These are phyloP conservation scores for Venturiaceae sp. DNA, from an alignment of 2,329 filamentous ascomycete species.

Conservation along the genomic window DNA sequence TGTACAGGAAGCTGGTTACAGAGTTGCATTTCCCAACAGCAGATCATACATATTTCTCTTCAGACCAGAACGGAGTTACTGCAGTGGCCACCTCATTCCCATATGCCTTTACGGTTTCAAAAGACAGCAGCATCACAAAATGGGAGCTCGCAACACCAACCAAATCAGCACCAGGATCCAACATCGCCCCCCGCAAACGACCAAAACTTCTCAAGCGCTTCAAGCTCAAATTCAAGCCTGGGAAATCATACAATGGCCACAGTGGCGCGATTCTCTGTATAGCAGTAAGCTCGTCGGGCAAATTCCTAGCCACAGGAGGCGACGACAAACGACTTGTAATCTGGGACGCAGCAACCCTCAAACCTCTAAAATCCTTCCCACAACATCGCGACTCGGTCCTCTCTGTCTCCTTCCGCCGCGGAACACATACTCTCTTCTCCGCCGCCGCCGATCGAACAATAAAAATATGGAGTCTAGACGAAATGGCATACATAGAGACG, in stretches of 20 bases:
- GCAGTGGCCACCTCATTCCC: slow-evolving; percentile 70
- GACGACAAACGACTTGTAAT: slow-evolving; percentile 76
- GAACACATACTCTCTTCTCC: slow-evolving; percentile 85
- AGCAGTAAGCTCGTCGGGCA: slow-evolving; percentile 80
- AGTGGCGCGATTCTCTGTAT: slow-evolving; percentile 71
- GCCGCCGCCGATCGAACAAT: slow-evolving; percentile 85
- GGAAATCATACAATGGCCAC: slow-evolving; percentile 57
- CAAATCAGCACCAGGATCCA: slow-evolving; percentile 24
- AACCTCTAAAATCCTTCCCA: slow-evolving; percentile 70
- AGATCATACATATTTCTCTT: slow-evolving; percentile 63
- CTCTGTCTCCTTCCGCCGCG: slow-evolving; percentile 73
- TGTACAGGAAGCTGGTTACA: slow-evolving; percentile 71
- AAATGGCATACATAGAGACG: slow-evolving; percentile 84
- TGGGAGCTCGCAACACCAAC: slow-evolving; percentile 70
- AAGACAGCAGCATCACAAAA: slow-evolving; percentile 76
- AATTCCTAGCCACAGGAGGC: slow-evolving; percentile 84
- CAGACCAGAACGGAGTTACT: slow-evolving; percentile 69
- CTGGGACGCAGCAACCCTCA: slow-evolving; percentile 71
- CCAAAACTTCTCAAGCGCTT: slow-evolving; percentile 45
- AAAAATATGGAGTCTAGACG: slow-evolving; percentile 75
- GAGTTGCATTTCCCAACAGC: slow-evolving; percentile 62
- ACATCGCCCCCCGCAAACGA: slow-evolving; percentile 45
- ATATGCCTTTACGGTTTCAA: slow-evolving; percentile 80
- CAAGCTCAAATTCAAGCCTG: slow-evolving; percentile 8
- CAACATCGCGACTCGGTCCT: slow-evolving; percentile 87